These are phyloP conservation scores for Jimgerdemannia lactiflua DNA, from an alignment of 192 early-diverging fungal species.

Conservation along the genomic window DNA sequence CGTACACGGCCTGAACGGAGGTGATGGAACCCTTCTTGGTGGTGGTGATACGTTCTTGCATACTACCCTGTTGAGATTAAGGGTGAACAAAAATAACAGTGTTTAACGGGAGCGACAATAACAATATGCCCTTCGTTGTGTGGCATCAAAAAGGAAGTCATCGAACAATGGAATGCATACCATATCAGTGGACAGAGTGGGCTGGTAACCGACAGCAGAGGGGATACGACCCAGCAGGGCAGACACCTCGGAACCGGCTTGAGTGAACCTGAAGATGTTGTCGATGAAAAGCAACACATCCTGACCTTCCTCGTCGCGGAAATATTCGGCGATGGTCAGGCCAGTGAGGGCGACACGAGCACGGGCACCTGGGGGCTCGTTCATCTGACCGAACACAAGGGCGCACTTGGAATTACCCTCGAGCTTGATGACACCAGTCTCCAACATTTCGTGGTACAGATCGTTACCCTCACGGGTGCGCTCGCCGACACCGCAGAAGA, in stretches of 20 bases:
- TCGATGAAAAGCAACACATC: constrained; percentile 99
- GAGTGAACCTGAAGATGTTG: constrained; percentile 99
- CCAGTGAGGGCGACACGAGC: constrained; percentile 98
- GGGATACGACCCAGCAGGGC: constrained; percentile 98
- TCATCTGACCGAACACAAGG: constrained; percentile 99
- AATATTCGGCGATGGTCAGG: constrained; percentile 98
- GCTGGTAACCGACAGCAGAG: constrained; percentile 99
- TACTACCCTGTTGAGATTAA: constrained; percentile 56
- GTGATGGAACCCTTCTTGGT: constrained; percentile 99
- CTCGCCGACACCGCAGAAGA: constrained; percentile 98
- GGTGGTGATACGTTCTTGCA: constrained; percentile 99
- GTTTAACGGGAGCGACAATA: too few relatives aligned
- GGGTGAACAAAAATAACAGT: too few relatives aligned
- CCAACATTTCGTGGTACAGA: constrained; percentile 99
- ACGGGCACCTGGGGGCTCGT: constrained; percentile 99
- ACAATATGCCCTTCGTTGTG: too few relatives aligned
- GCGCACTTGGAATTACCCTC: constrained; percentile 93
- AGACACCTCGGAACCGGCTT: constrained; percentile 99
- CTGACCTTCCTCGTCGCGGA: constrained; percentile 99
- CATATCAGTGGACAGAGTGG: constrained; percentile 98
- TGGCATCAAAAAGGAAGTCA: too few relatives aligned
- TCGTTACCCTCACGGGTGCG: constrained; percentile 99
- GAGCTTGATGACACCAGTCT: constrained; percentile 95
- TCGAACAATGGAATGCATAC: too few relatives aligned
- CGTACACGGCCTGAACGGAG: constrained; percentile 97